Percentiles rank a stretch among this genome's conserved stretches.
These are phyloP conservation scores for Prunus yedoensis DNA, from an alignment of 331 rosid species.

Conservation along the genomic window DNA sequence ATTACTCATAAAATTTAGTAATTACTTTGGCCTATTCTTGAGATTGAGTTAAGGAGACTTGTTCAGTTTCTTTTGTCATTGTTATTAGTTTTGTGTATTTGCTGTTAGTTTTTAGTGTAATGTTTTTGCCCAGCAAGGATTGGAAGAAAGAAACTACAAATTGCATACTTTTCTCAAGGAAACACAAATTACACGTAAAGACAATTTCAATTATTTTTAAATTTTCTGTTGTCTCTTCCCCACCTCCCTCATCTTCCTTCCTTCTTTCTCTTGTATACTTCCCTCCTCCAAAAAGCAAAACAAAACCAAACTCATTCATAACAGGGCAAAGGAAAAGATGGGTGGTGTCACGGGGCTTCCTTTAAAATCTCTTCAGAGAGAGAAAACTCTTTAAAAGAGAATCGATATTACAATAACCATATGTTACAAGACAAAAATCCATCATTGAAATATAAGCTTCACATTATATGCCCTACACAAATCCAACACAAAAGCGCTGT, in stretches of 20 bases:
- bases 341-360: neutral
- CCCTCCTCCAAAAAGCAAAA: neutral
- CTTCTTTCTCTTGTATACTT: neutral
- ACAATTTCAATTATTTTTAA: neutral
- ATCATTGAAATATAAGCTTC: neutral
- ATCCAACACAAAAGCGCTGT: constrained; percentile 32
- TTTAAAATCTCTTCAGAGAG: neutral
- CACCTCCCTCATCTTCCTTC: neutral
- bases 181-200: no score
- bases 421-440: neutral
- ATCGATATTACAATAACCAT: neutral
- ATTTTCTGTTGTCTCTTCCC: neutral
- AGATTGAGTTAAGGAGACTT: neutral
- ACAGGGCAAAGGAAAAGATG: neutral
- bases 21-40: no score
- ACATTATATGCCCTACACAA: constrained; percentile 25
- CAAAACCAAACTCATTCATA: neutral
- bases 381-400: neutral
- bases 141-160: no score
- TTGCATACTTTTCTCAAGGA: neutral
- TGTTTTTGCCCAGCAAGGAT: no score
- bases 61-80: neutral
- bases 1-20: no score
- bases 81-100: neutral
- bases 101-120: no score